Percentiles rank a stretch among this genome's conserved stretches.
phyloP scores from a whole-genome alignment of 2,329 filamentous ascomycete species.

The Fusarium luffae region DNA sequence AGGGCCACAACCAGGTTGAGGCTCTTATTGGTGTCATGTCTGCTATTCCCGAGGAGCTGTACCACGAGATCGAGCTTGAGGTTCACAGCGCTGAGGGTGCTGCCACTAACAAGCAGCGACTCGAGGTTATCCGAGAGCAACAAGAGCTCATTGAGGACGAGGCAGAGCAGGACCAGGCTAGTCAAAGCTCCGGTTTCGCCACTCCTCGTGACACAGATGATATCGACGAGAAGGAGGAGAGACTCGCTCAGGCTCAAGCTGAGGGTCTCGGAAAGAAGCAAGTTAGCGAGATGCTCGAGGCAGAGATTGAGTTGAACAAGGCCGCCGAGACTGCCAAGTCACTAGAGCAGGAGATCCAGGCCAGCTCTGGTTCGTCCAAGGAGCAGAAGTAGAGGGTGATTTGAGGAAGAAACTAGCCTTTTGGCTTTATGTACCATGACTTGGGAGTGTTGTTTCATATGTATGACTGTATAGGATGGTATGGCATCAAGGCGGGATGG shows the following conservation, averaged over 20 bases:
- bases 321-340: conserved; percentile 41
- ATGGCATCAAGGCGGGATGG: conserved; percentile 43
- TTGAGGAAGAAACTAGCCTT: conserved; percentile 12
- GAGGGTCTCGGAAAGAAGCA: conserved; percentile 60
- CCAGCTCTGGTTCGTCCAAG: conserved; percentile 44
- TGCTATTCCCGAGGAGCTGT: conserved; percentile 95
- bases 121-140: conserved; percentile 98
- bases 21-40: conserved; percentile 92
- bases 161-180: conserved; percentile 88
- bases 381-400: conserved; percentile 50
- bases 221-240: conserved; percentile 94
- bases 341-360: conserved; percentile 44
- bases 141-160: conserved; percentile 98
- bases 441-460: conserved; percentile 46
- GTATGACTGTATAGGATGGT: conserved; percentile 47
- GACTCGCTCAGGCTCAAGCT: conserved; percentile 63
- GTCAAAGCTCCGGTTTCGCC: conserved; percentile 77
- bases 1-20: conserved; percentile 90
- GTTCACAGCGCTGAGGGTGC: conserved; percentile 96
- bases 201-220: conserved; percentile 88
- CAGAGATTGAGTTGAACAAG: conserved; percentile 61
- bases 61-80: conserved; percentile 99
- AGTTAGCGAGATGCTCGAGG: conserved; percentile 65
- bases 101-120: conserved; percentile 97
- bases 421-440: conserved; percentile 41